Base-by-base conservation (phyloP, 2,329 filamentous ascomycete genomes). In the Apiospora phragmitis region DNA sequence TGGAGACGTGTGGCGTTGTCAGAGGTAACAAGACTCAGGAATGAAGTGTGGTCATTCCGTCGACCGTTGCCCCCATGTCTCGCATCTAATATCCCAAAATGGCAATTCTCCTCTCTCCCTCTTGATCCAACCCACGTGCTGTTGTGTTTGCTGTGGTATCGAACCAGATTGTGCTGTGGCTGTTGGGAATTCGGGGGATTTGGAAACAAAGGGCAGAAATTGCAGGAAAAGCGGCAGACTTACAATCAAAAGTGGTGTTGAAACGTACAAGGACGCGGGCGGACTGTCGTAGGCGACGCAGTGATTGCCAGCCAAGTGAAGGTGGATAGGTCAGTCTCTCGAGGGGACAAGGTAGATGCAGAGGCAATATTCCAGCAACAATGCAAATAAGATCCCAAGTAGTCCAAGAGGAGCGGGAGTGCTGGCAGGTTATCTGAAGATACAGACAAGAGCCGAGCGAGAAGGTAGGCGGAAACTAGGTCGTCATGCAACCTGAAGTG, bases 331-430 rank as follows among this genome's bases (percentile, higher is more conserved):
- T 49, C 35, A 59, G 51, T 59, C 51, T 59, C 51, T 65, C 47
- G 65, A 72, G 70, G 68, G 72, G 24, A 45, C 32, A 21, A 45
- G 59, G 62, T 29, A 45, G 68, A 74, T 76, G 76, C 78, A 79
- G 76, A 73, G 81, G 81, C 81, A 81, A 80, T 83, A 81, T 83
- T 82, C 76, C 81, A 83, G 81, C 81, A 82, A 78, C 81, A 75
- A 74, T 78, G 79, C 75, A 74, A 76, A 73, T 65, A 47, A 29
- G 55, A 71, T 69, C 68, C 68, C 59, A 68, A 21, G 29, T 18
- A 29, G n/a, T 24, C 38, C 38, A 24, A n/a, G 38, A 26, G 65
- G 65, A 29, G 42, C 35, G 42, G 24, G 35, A 26, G 35, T 24
- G 62, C 49, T 55, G 49, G 49, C 49, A 16, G 16, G 7, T 7